phyloP scores from a whole-genome alignment of 148 eudicot genomes.

The Rheum nobile region DNA sequence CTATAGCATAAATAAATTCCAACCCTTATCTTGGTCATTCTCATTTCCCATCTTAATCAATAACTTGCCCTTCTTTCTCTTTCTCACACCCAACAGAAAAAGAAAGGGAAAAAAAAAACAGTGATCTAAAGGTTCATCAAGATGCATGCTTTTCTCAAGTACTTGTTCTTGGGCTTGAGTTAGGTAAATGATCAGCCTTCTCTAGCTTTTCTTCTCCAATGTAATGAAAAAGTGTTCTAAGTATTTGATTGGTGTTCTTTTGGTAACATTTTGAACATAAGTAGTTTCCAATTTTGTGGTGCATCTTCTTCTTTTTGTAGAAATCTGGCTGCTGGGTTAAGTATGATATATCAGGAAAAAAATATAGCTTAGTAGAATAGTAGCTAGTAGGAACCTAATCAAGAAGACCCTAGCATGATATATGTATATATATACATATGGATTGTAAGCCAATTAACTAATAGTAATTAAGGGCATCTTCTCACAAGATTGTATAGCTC shows the following conservation, averaged over 20 bases:
- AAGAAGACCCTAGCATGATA: no score
- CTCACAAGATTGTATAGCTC: not conserved
- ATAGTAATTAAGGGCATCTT: no score
- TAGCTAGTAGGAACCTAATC: no score
- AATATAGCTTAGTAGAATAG: no score
- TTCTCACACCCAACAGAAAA: not conserved
- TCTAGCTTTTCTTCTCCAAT: not conserved
- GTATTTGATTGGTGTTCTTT: not conserved
- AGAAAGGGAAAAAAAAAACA: not conserved
- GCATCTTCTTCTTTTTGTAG: not conserved
- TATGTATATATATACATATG: no score
- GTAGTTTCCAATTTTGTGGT: not conserved
- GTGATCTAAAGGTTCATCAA: not conserved
- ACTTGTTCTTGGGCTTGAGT: not conserved
- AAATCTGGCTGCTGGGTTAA: not conserved
- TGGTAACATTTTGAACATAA: not conserved
- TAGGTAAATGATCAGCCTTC: not conserved
- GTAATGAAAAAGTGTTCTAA: not conserved
- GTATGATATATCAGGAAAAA: no score
- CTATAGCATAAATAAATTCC: conserved; percentile 1
- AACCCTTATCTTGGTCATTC: not conserved
- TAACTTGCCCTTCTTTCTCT: not conserved
- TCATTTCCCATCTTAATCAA: conserved; percentile 6
- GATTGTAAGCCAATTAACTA: no score
- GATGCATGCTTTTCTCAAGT: not conserved